Evolutionary conservation across 192 early-diverging fungal genomes (phyloP), one percentile per base, ranked within the genome.

Genomic region (Diversispora eburnea): DNA sequence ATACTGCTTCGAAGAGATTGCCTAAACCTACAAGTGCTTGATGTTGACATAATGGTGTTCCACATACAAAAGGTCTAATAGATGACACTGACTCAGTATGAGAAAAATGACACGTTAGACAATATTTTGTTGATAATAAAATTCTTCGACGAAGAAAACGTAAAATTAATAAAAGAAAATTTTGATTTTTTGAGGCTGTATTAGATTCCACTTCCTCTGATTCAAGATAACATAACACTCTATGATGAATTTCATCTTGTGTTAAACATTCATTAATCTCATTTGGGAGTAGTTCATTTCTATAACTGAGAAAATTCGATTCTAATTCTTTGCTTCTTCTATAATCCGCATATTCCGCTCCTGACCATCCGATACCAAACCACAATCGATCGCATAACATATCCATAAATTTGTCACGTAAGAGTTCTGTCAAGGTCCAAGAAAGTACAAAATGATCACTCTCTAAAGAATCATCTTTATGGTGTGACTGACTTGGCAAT

Each of bases 41-140:
- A 72, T 84, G 82, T 52, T 81, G 75, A 62, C 82, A 84, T 12
- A 84, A 74, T 13, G 76, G 46, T 1, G 76, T 46, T 3, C 61
- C 64, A 67, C 82, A 84, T n/a, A 84, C 82, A 72, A 84, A 84
- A 2, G 82, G 82, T 64, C 79, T 78, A 46, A 84, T 60, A 1
- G 77, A 64, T 60, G 82, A 76, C 12, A 84, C 41, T 60, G 71
- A 59, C 42, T 52, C 57, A 3, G 17, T 59, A 43, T 76, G 75
- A 19, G 64, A 56, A 58, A 66, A 66, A 54, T 84, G 82, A 67
- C 82, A 84, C 3, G 81, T 80, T 3, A 84, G 64, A 52, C 82
- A 84, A 70, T 76, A 84, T 47, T 74, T 74, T 41, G 75, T 68
- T 13, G 77, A 74, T 22, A 78, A 43, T 17, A 73, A 47, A 51